phyloP scores from a whole-genome alignment of 1,284 basidiomycete genomes.

The Peniophora sp. region DNA sequence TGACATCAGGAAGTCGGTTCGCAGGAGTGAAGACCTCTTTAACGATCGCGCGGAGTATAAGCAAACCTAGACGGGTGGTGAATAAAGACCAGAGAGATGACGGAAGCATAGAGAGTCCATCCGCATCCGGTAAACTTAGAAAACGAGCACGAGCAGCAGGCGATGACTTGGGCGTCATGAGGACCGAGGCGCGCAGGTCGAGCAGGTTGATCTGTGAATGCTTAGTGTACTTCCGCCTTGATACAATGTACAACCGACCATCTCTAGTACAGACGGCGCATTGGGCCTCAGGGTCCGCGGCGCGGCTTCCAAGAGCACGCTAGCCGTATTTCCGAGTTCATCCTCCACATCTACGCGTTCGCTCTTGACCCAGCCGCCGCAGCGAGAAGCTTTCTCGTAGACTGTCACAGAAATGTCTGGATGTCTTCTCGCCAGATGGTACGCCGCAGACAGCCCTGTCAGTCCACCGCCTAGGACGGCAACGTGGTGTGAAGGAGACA shows the following conservation, averaged over 20 bases:
- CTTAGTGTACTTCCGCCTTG: not conserved
- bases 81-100: conserved; percentile 33
- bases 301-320: conserved; percentile 70
- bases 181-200: conserved; percentile 45
- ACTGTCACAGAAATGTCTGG: conserved; percentile 55
- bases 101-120: conserved; percentile 39
- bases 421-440: conserved; percentile 64
- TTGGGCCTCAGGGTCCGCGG: conserved; percentile 78
- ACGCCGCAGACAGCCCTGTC: conserved; percentile 76
- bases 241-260: conserved; percentile 48
- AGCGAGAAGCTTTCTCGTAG: conserved; percentile 53
- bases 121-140: conserved; percentile 51
- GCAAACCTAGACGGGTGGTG: conserved; percentile 38
- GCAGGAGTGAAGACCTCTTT: conserved; percentile 46
- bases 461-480: conserved; percentile 79
- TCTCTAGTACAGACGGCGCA: conserved; percentile 63
- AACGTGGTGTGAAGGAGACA: conserved; percentile 28
- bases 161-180: conserved; percentile 57
- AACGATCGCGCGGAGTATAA: conserved; percentile 48
- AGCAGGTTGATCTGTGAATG: conserved; percentile 67
- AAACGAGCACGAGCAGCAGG: conserved; percentile 72
- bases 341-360: conserved; percentile 43
- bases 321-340: conserved; percentile 25
- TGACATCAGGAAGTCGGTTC: conserved; percentile 13
- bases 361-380: conserved; percentile 83